Evolutionary conservation across 2,329 filamentous ascomycete genomes (phyloP), one percentile per base, ranked within the genome.

Genomic region (Penicillium thymicola): DNA sequence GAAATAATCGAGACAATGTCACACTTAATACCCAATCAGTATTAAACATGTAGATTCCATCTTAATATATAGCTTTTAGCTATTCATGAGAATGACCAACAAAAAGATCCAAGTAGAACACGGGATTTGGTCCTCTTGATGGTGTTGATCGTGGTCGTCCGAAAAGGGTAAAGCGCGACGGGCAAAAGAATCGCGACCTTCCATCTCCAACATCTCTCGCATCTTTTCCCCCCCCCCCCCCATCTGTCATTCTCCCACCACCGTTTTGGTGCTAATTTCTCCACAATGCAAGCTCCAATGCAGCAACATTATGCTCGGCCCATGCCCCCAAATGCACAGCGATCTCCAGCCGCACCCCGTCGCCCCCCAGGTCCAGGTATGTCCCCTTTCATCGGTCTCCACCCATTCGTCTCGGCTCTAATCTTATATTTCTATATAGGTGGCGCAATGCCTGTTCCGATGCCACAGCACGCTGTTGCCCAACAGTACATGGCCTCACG

Each of bases 311-410:
- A 75, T 61, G 65, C 68, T 54, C 75, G 75, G 67, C 72, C 72
- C 54, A 76, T 73, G 56, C 72, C 75, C 53, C 71, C 69, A 57
- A 66, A 68, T 61, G 66, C 67, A 49, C 74, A 76, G 63, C 74
- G 74, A 49, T 75, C 74, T 61, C 75, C 74, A 67, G 73, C 73
- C 63, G 70, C 75, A 59, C 68, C 75, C 63, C 75, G 75, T 71
- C 72, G 75, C 62, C 68, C 65, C 54, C 70, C 67, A 56, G 71
- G 65, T 52, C 70, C 72, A 70, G 75, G 74, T 76, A 65, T 38
- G 71, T 70, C 60, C 52, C 59, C 58, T 59, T 63, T 55, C 50
- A 38, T 43, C 58, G 51, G 54, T 58, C 44, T 57, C 51, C 53
- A 23, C 46, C 47, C 44, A 43, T 18, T 55, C 30, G 10, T 27